Conservation (phyloP, 257 asterid species). For the Solanum chiquidenum region DNA sequence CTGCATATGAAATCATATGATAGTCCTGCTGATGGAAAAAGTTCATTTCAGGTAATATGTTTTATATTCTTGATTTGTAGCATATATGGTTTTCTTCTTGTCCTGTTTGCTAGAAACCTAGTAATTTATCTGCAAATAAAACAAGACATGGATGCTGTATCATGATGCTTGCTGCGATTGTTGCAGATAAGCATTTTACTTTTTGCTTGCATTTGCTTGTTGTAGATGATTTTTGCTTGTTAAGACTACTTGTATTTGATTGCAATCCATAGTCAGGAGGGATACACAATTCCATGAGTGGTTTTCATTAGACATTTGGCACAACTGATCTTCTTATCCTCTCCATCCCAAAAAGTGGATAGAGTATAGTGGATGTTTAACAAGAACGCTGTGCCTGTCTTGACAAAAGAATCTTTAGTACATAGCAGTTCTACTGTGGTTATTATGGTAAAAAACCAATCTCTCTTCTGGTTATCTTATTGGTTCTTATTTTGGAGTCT, state of each 20-base stretch:
- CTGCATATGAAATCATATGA: conserved; percentile 97
- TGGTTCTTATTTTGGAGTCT: background rate
- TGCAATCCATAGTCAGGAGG: background rate
- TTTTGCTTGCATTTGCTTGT: background rate
- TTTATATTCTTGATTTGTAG: background rate
- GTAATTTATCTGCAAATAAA: background rate
- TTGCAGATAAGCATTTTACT: background rate
- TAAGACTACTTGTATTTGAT: background rate
- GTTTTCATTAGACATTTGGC: background rate
- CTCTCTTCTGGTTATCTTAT: background rate
- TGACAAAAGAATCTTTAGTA: background rate
- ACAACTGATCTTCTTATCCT: background rate
- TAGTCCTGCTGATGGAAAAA: conserved; percentile 96
- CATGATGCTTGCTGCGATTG: background rate
- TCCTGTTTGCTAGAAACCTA: background rate
- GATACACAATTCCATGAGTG: background rate
- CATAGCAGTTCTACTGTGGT: background rate
- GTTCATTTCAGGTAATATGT: conserved; percentile 79
- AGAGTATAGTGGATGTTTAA: background rate
- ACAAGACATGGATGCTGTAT: background rate
- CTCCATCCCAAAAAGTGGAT: background rate
- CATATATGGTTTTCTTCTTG: background rate
- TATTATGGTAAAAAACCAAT: background rate
- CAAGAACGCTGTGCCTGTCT: background rate
- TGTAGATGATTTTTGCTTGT: background rate